Evolutionary conservation across 2,329 filamentous ascomycete species (phyloP).

Genomic region (Clonostachys rhizophaga): DNA sequence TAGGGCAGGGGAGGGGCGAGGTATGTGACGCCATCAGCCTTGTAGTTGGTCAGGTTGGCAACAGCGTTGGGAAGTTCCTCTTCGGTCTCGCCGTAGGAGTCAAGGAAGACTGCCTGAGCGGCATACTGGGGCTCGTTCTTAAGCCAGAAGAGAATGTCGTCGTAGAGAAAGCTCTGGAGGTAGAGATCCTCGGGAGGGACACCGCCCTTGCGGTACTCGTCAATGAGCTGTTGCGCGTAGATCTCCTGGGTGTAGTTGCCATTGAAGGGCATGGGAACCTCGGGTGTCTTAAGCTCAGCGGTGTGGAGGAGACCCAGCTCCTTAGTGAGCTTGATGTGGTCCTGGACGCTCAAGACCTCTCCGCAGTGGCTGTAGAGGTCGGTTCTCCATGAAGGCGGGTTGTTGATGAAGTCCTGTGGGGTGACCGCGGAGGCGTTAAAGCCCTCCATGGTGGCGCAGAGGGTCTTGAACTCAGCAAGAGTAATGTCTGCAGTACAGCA

Average conservation of each 20-base stretch:
- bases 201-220: conserved; percentile 49
- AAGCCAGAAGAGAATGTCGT: conserved; percentile 64
- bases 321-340: conserved; percentile 58
- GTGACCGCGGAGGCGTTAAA: conserved; percentile 54
- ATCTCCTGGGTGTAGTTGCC: conserved; percentile 59
- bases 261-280: conserved; percentile 66
- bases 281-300: conserved; percentile 62
- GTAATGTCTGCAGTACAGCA: conserved; percentile 73
- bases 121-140: conserved; percentile 55
- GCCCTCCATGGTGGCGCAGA: conserved; percentile 70
- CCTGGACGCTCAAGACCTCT: conserved; percentile 54
- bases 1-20: conserved; percentile 61
- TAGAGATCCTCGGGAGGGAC: conserved; percentile 52
- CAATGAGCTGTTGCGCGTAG: conserved; percentile 61
- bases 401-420: conserved; percentile 49
- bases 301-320: conserved; percentile 57
- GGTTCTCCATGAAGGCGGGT: conserved; percentile 58
- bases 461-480: conserved; percentile 58
- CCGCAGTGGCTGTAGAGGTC: conserved; percentile 62
- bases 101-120: conserved; percentile 59
- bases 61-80: conserved; percentile 48
- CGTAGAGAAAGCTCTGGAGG: conserved; percentile 62
- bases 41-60: conserved; percentile 50
- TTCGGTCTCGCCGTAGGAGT: conserved; percentile 52
- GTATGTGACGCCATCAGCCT: conserved; percentile 53